Evolutionary conservation across 441 rosid species (phyloP).

Genomic region (Populus hybrid): DNA sequence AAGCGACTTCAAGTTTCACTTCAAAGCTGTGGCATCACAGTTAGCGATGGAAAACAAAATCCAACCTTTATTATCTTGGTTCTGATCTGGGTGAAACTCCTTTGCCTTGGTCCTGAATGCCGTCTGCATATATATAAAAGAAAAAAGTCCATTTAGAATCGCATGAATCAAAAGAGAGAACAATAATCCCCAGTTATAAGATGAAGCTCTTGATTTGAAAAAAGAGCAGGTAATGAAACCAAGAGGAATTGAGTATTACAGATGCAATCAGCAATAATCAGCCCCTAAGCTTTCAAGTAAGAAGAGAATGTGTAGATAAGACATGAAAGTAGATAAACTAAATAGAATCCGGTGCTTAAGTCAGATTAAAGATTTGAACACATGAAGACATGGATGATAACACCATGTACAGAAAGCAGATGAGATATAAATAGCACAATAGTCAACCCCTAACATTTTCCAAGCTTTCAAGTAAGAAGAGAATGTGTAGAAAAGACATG

Average conservation of each 20-base stretch:
- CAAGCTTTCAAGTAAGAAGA: not conserved
- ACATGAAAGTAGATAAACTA: not conserved
- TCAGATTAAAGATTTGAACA: not conserved
- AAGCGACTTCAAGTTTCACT: not conserved
- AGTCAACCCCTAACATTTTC: not conserved
- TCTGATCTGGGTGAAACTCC: constrained; percentile 97
- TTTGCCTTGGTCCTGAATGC: constrained; percentile 85
- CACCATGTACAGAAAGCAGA: not conserved
- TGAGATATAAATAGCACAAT: not conserved
- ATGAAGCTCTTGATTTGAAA: not conserved
- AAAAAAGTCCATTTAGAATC: not conserved
- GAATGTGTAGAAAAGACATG: not conserved
- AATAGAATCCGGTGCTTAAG: not conserved
- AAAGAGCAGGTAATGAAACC: not conserved
- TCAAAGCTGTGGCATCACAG: not conserved
- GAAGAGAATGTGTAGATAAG: not conserved
- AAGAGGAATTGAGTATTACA: not conserved
- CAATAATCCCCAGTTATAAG: not conserved
- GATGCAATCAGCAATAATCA: not conserved
- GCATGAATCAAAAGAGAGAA: not conserved
- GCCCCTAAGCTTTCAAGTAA: not conserved
- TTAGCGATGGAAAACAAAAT: not conserved
- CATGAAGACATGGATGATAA: not conserved
- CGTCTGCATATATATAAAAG: constrained; percentile 41
- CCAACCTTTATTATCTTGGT: constrained; percentile 77